Evolutionary conservation across 2,329 filamentous ascomycete species (phyloP), one percentile per base, ranked within the genome.

Genomic region (Clonostachys rhizophaga): DNA sequence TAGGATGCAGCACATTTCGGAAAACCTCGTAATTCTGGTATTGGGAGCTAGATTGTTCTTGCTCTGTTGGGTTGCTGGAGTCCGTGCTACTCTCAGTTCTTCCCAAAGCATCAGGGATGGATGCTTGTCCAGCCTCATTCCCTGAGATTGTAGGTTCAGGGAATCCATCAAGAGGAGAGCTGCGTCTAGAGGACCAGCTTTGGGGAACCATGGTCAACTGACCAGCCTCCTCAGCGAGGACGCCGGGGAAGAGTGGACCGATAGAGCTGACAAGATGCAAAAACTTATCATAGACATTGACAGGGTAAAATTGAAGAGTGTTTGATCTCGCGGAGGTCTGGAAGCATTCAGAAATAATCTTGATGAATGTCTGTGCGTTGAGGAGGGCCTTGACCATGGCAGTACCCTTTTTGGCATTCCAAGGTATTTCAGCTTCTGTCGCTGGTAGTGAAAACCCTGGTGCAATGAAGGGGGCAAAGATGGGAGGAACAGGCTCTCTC

Each of bases 201-300:
- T 83, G 76, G 2, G 92, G 90, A 43, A 96, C 85, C 45, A 80
- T 75, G 44, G 81, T 84, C 53, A 87, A 79, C 41, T 96, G 72
- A 1, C 85, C 72, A 35, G 91, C 87, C 54, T 95, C 88, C 64
- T 99, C 92, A 65, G 85, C 86, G n/a, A 95, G 76, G 49, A 90
- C 87, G 45, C 86, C 85, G 40, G 87, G 81, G 53, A 96, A 78
- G 14, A 99, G 70, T 20, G 84, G 83, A 5, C 90, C 91, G 34
- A 97, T 76, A 24, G 83, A 83, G 51, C 82, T 79, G 20, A 95
- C 78, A 36, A 96, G 70, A n/a, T 75, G 68, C 41, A 82, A 74
- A 61, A 95, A 95, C 62, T 89, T 85, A 62, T 97, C 92, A 34
- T 85, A 89, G 18, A 95, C 78, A 59, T 95, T 95, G 55, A 95